These are phyloP conservation scores for Phytophthora crassamura DNA, from an alignment of 352 stramenopile genomes.

Conservation along the genomic window DNA sequence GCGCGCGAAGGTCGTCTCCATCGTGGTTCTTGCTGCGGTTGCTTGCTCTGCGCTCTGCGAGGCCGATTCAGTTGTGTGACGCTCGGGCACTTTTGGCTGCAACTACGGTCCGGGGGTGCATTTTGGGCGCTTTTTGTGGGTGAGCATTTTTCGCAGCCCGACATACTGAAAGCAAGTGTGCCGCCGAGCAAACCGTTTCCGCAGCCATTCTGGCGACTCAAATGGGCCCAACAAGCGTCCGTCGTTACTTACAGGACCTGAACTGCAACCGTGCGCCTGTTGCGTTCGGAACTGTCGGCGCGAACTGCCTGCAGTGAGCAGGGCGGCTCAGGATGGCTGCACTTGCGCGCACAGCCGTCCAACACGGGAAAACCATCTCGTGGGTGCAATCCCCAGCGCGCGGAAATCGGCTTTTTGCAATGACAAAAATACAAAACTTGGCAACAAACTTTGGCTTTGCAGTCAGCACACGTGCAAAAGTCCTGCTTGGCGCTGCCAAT, in stretches of 20 bases:
- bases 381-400: neutral
- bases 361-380: constrained; percentile 16
- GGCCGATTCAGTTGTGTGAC: constrained; percentile 38
- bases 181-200: neutral
- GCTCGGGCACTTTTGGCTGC: constrained; percentile 14
- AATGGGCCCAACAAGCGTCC: too few relatives aligned
- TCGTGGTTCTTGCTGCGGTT: constrained; percentile 17
- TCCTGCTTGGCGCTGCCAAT: too few relatives aligned
- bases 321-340: neutral
- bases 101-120: constrained; percentile 5
- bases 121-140: neutral
- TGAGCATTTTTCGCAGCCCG: constrained; percentile 20
- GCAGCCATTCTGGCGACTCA: neutral
- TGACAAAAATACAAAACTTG: neutral
- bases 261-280: constrained; percentile 28
- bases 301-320: constrained; percentile 4
- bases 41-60: constrained; percentile 14
- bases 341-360: constrained; percentile 5
- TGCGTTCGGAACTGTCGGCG: constrained; percentile 1
- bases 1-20: constrained; percentile 31
- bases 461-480: too few relatives aligned
- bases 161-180: constrained; percentile 23
- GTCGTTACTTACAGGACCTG: constrained; percentile 10
- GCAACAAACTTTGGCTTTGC: neutral
- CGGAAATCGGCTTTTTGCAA: neutral